Evolutionary conservation across 2,329 filamentous ascomycete species (phyloP).

Genomic region (Mycosphaerella sp.): DNA sequence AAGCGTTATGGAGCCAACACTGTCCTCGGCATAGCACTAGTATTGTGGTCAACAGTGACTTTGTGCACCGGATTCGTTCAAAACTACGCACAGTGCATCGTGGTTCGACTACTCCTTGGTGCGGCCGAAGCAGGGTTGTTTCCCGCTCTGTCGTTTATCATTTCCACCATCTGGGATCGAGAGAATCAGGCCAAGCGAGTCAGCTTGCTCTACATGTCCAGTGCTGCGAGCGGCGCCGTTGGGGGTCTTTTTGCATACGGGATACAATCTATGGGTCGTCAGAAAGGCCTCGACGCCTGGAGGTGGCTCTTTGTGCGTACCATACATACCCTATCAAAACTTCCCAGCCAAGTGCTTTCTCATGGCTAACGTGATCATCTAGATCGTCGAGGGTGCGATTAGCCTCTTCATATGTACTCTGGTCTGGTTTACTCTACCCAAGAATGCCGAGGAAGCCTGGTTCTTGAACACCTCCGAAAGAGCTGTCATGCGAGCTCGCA

Average conservation of each 20-base stretch:
- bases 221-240: conserved; percentile 25
- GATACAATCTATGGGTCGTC: conserved; percentile 29
- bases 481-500: conserved; percentile 25
- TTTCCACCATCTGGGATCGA: conserved; percentile 29
- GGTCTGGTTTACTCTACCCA: conserved; percentile 24
- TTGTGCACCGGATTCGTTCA: conserved; percentile 31
- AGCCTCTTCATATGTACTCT: conserved; percentile 10
- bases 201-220: conserved; percentile 25
- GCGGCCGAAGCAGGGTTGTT: conserved; percentile 29
- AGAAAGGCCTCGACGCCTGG: conserved; percentile 21
- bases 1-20: conserved; percentile 24
- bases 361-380: neutral
- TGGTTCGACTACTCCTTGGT: conserved; percentile 28
- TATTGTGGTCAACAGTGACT: conserved; percentile 27
- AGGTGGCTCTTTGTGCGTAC: conserved; percentile 18
- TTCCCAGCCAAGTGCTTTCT: too few species aligned
- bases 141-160: conserved; percentile 26
- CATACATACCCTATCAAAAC: neutral
- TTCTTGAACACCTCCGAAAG: conserved; percentile 25
- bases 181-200: conserved; percentile 27
- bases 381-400: conserved; percentile 17
- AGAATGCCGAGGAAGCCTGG: conserved; percentile 25
- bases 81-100: conserved; percentile 28
- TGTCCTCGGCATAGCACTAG: conserved; percentile 20
- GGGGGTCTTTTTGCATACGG: conserved; percentile 27